A percentile compares a stretch with the other conserved stretches of the same genome.
Conservation (phyloP, 768 basidiomycete genomes). For the Macrolepiota fuliginosa region DNA sequence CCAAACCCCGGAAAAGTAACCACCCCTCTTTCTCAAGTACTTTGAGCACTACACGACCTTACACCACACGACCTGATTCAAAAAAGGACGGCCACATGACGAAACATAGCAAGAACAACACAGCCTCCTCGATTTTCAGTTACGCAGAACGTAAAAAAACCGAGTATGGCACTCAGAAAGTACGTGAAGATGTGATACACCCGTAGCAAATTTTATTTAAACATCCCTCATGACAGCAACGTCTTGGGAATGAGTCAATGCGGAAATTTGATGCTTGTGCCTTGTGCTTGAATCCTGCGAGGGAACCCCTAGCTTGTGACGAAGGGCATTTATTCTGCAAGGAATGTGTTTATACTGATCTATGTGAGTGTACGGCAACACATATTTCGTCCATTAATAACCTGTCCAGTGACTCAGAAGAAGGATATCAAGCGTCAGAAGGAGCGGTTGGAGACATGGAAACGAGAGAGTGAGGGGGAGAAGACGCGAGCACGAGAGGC, state of each 20-base stretch:
- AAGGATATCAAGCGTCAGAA: conserved; percentile 93
- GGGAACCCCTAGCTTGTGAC: conserved; percentile 80
- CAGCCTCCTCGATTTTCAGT: conserved; percentile 85
- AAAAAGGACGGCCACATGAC: conserved; percentile 50
- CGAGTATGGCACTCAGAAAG: conserved; percentile 80
- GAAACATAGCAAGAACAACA: conserved; percentile 89
- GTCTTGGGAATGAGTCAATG: conserved; percentile 90
- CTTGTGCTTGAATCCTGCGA: conserved; percentile 79
- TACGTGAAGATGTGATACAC: conserved; percentile 26
- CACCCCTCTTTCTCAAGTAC: background rate
- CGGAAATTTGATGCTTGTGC: conserved; percentile 89
- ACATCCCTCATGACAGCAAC: conserved; percentile 44
- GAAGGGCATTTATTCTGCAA: conserved; percentile 95
- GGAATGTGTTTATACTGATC: conserved; percentile 88
- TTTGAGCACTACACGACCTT: background rate
- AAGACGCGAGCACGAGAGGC: conserved; percentile 61
- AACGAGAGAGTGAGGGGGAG: conserved; percentile 80
- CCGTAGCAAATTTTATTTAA: background rate
- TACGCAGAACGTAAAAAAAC: conserved; percentile 87
- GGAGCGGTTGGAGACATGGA: conserved; percentile 67
- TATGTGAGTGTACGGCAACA: conserved; percentile 47
- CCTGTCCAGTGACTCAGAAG: conserved; percentile 73
- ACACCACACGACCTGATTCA: background rate
- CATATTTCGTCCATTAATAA: conserved; percentile 8
- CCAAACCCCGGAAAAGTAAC: too few relatives aligned